Evolutionary conservation across 2,329 filamentous ascomycete genomes (phyloP).

Genomic region (Gliomastix tumulicola): DNA sequence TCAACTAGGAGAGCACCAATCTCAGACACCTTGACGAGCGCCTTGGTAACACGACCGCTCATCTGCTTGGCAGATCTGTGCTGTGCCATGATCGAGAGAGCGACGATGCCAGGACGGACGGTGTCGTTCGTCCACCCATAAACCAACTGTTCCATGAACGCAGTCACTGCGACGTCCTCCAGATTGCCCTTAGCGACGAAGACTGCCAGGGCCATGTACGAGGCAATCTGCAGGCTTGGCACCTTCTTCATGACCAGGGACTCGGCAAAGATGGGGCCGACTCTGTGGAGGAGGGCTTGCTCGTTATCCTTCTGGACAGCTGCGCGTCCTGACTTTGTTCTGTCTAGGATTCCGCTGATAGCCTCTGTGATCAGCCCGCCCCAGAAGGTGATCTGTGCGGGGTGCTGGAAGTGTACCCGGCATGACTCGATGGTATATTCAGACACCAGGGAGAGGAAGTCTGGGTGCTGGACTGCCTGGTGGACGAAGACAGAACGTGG

Average conservation of each 20-base stretch:
- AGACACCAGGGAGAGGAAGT: slow-evolving; percentile 72
- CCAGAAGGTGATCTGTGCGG: slow-evolving; percentile 82
- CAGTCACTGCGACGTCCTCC: slow-evolving; percentile 71
- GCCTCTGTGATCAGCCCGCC: slow-evolving; percentile 81
- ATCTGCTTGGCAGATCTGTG: slow-evolving; percentile 66
- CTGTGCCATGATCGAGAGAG: slow-evolving; percentile 74
- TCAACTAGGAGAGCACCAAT: slow-evolving; percentile 53
- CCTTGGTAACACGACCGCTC: slow-evolving; percentile 62
- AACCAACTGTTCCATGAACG: slow-evolving; percentile 84
- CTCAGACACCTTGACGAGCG: slow-evolving; percentile 56
- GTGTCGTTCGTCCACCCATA: slow-evolving; percentile 71
- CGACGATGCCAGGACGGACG: slow-evolving; percentile 65
- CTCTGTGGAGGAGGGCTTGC: slow-evolving; percentile 64
- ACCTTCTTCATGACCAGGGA: slow-evolving; percentile 69
- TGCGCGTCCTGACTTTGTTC: slow-evolving; percentile 65
- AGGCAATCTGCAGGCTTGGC: slow-evolving; percentile 74
- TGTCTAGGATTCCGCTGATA: slow-evolving; percentile 74
- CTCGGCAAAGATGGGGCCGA: slow-evolving; percentile 66
- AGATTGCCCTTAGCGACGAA: slow-evolving; percentile 77
- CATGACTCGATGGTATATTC: slow-evolving; percentile 71
- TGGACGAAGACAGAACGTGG: slow-evolving; percentile 79
- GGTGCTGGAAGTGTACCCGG: slow-evolving; percentile 64
- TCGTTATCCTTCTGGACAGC: slow-evolving; percentile 74
- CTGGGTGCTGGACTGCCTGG: slow-evolving; percentile 69
- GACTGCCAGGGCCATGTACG: slow-evolving; percentile 85